Conservation (phyloP, 2,329 filamentous ascomycete species). For the Cercospora berteroae region DNA sequence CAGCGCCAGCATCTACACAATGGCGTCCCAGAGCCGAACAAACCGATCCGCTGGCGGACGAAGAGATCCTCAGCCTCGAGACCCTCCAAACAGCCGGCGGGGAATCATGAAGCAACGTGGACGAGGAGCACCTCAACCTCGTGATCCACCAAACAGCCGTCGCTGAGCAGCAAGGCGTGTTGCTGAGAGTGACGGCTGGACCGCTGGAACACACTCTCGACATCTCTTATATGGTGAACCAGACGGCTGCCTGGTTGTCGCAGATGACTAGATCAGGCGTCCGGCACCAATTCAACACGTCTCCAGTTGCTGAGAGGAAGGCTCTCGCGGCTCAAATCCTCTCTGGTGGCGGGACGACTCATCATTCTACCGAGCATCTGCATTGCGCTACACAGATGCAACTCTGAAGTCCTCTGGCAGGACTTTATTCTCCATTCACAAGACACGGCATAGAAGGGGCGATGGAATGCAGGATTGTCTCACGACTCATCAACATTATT, state of each 20-base stretch:
- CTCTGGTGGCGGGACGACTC: conserved; percentile 1
- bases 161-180: not conserved
- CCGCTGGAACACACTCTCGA: conserved; percentile 10
- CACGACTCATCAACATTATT: conserved; percentile 1
- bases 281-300: not conserved
- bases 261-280: conserved; percentile 3
- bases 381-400: not conserved
- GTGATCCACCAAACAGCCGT: conserved; percentile 8
- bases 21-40: not conserved
- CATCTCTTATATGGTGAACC: not conserved
- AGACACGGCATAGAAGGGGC: not conserved
- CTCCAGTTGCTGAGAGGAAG: not conserved
- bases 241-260: not conserved
- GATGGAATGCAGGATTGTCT: not conserved
- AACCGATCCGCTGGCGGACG: not conserved
- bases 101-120: not conserved
- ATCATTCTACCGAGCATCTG: not conserved
- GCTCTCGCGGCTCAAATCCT: not conserved
- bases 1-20: not conserved
- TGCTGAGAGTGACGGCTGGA: conserved; percentile 10
- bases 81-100: conserved; percentile 2
- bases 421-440: not conserved
- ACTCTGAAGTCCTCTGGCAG: not conserved
- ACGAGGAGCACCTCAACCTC: not conserved
- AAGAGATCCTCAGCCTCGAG: conserved; percentile 6